A percentile compares a stretch with the other conserved stretches of the same genome.
Conservation (phyloP, 192 early-diverging fungal genomes). For the Rhizophagus sp. region DNA sequence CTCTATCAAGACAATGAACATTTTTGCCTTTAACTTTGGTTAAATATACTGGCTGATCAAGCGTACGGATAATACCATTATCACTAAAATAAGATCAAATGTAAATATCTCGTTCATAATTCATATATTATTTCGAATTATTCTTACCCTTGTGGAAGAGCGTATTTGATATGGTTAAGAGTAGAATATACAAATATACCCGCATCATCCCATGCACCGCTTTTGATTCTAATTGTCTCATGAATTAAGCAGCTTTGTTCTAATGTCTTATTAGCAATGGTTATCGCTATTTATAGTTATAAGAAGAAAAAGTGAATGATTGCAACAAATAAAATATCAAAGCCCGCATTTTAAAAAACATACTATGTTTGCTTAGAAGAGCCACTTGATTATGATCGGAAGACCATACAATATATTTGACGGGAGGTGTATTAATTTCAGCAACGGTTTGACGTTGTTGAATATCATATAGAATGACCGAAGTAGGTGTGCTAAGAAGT, state of each 20-base stretch:
- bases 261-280: constrained; percentile 83
- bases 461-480: constrained; percentile 90
- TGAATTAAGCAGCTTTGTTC: constrained; percentile 90
- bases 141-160: constrained; percentile 83
- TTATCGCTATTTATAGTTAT: constrained; percentile 62
- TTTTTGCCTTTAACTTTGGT: constrained; percentile 84
- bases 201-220: constrained; percentile 92
- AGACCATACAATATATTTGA: constrained; percentile 96
- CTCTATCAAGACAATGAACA: constrained; percentile 86
- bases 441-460: constrained; percentile 75
- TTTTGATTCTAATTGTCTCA: constrained; percentile 98
- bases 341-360: constrained; percentile 24
- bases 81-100: constrained; percentile 57
- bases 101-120: neutral
- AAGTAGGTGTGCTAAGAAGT: constrained; percentile 79
- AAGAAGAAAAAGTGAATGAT: constrained; percentile 2
- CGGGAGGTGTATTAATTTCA: constrained; percentile 80
- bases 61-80: constrained; percentile 94
- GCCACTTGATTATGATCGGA: constrained; percentile 86
- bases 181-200: constrained; percentile 95
- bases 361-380: constrained; percentile 93
- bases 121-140: neutral
- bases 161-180: constrained; percentile 98
- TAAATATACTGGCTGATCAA: constrained; percentile 95
- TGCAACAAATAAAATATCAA: neutral